phyloP scores from a whole-genome alignment of 2,329 filamentous ascomycete genomes.

The Calonectria multiphialidica region DNA sequence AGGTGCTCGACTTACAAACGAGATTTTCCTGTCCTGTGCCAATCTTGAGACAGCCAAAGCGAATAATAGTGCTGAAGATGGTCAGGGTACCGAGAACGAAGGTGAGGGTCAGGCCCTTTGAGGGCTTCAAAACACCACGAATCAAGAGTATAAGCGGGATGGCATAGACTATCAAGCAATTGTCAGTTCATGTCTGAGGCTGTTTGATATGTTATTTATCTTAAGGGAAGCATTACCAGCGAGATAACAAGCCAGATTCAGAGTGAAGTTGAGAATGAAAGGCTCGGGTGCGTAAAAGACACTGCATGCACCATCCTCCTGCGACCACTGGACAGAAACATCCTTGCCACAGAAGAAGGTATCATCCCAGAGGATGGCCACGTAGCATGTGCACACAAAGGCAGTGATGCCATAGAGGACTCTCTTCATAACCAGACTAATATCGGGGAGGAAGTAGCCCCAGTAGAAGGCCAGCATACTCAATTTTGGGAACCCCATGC shows the following conservation, averaged over 20 bases:
- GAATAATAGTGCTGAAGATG: conserved; percentile 32
- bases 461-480: conserved; percentile 53
- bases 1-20: conserved; percentile 29
- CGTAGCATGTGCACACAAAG: conserved; percentile 47
- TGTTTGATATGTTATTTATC: background rate
- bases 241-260: conserved; percentile 49
- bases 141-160: conserved; percentile 46
- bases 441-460: conserved; percentile 46
- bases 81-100: conserved; percentile 35
- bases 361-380: conserved; percentile 48
- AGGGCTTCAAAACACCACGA: conserved; percentile 34
- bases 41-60: conserved; percentile 32
- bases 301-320: conserved; percentile 50
- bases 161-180: conserved; percentile 41
- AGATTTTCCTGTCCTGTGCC: conserved; percentile 38
- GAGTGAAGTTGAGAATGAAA: conserved; percentile 50
- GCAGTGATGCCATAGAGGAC: conserved; percentile 46
- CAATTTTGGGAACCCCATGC: conserved; percentile 51
- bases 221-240: conserved; percentile 35
- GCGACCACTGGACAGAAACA: conserved; percentile 50
- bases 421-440: conserved; percentile 44
- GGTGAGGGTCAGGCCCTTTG: conserved; percentile 32
- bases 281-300: conserved; percentile 49
- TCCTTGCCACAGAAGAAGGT: conserved; percentile 51
- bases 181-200: background rate